Percentiles rank a stretch among this genome's conserved stretches.
These are phyloP conservation scores for Esteya vermicola DNA, from an alignment of 2,329 filamentous ascomycete genomes.

Conservation along the genomic window DNA sequence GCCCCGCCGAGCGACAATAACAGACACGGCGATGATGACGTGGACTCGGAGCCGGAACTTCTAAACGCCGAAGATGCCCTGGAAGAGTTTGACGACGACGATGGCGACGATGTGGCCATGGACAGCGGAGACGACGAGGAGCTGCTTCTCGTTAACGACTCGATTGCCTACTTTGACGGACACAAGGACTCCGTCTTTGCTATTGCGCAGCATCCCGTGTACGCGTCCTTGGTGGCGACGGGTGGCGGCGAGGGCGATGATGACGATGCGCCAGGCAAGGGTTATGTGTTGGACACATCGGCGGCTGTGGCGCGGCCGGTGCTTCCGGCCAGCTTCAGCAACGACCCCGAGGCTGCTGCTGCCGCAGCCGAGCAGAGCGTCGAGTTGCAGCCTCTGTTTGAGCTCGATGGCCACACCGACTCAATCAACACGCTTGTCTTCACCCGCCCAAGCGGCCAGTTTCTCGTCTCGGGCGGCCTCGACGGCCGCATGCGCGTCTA, in stretches of 20 bases:
- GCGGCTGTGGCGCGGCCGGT: slow-evolving; percentile 51
- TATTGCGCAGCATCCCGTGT: slow-evolving; percentile 80
- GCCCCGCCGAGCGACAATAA: slow-evolving; percentile 2
- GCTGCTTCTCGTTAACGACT: slow-evolving; percentile 80
- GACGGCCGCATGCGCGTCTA: slow-evolving; percentile 72
- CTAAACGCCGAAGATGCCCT: slow-evolving; percentile 64
- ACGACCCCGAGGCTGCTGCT: slow-evolving; percentile 47
- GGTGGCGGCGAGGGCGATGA: slow-evolving; percentile 55
- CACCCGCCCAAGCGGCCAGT: slow-evolving; percentile 69
- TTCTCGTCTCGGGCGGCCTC: slow-evolving; percentile 72
- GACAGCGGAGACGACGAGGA: slow-evolving; percentile 37
- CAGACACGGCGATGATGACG: slow-evolving; percentile 24
- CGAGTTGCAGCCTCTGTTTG: slow-evolving; percentile 50
- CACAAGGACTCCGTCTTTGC: slow-evolving; percentile 89
- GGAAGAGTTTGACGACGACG: slow-evolving; percentile 56
- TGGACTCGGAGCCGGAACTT: slow-evolving; percentile 52
- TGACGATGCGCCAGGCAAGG: slow-evolving; percentile 55
- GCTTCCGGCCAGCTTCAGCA: slow-evolving; percentile 63
- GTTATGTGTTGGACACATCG: slow-evolving; percentile 69
- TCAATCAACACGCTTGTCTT: slow-evolving; percentile 80
- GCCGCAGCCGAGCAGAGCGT: slow-evolving; percentile 35
- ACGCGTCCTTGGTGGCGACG: slow-evolving; percentile 67
- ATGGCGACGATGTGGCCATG: slow-evolving; percentile 27
- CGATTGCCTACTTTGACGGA: slow-evolving; percentile 76
- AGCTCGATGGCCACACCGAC: slow-evolving; percentile 81